Conservation (phyloP, 23 red algal genomes). For the Gracilariopsis chorda region DNA sequence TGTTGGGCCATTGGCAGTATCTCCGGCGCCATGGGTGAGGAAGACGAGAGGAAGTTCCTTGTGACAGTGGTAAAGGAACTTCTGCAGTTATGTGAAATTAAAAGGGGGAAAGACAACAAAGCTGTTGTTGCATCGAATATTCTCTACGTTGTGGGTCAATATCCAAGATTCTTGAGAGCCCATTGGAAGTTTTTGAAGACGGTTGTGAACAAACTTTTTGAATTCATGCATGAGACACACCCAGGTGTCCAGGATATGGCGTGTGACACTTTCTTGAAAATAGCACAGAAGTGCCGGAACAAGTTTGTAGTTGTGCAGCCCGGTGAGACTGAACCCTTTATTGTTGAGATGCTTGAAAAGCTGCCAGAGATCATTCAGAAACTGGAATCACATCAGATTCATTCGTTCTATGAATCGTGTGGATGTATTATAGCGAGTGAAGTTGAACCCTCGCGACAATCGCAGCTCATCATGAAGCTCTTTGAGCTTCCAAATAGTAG, state of each 20-base stretch:
- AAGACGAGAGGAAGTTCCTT: slow-evolving; percentile 92
- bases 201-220: slow-evolving; percentile 99
- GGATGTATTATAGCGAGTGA: slow-evolving; percentile 85
- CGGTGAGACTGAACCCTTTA: slow-evolving; percentile 80
- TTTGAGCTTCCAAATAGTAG: slow-evolving; percentile 93
- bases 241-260: slow-evolving; percentile 99
- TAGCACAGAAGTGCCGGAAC: slow-evolving; percentile 88
- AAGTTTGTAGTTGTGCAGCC: slow-evolving; percentile 88
- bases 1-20: slow-evolving; percentile 99
- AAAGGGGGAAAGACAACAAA: slow-evolving; percentile 99
- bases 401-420: slow-evolving; percentile 92
- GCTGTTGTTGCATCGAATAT: slow-evolving; percentile 99
- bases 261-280: slow-evolving; percentile 99
- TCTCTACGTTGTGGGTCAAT: slow-evolving; percentile 99
- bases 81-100: slow-evolving; percentile 88
- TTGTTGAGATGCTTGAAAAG: slow-evolving; percentile 85
- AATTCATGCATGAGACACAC: slow-evolving; percentile 99
- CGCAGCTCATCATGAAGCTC: slow-evolving; percentile 75
- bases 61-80: slow-evolving; percentile 98
- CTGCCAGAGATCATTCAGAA: slow-evolving; percentile 87
- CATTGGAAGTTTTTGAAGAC: slow-evolving; percentile 99
- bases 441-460: slow-evolving; percentile 26
- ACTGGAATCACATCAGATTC: slow-evolving; percentile 95
- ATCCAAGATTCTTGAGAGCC: slow-evolving; percentile 94
- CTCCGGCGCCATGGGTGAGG: slow-evolving; percentile 95